phyloP scores from a whole-genome alignment of 331 rosid genomes.

The Erythrophleum ivorense region DNA sequence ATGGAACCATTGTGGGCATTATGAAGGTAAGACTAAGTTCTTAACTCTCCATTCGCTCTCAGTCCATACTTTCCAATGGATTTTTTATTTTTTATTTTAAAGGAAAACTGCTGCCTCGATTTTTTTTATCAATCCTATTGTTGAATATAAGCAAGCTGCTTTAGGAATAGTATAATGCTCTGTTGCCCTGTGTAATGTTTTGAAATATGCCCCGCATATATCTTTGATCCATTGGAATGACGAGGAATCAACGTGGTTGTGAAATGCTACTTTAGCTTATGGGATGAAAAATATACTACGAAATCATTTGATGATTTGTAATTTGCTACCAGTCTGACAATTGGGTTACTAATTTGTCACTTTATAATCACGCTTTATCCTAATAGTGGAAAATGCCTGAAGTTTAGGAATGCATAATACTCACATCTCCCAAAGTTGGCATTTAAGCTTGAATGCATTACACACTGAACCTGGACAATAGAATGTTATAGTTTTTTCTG shows the following conservation, averaged over 20 bases:
- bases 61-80: background rate
- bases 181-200: background rate
- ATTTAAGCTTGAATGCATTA: background rate
- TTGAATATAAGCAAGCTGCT: background rate
- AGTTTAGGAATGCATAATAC: background rate
- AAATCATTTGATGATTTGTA: background rate
- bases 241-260: background rate
- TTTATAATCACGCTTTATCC: background rate
- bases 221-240: background rate
- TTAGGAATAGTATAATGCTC: slow-evolving; percentile 1
- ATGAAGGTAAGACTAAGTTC: slow-evolving; percentile 60
- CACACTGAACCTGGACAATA: no score
- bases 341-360: background rate
- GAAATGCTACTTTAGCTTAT: background rate
- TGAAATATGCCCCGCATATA: background rate
- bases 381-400: background rate
- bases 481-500: background rate
- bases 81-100: background rate
- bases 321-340: background rate
- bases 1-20: slow-evolving; percentile 87
- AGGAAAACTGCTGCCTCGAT: background rate
- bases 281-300: background rate
- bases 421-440: background rate
- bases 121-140: background rate
- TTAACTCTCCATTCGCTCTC: background rate